Conservation (phyloP, 202 grass and related monocot species). For the Panicum virgatum region DNA sequence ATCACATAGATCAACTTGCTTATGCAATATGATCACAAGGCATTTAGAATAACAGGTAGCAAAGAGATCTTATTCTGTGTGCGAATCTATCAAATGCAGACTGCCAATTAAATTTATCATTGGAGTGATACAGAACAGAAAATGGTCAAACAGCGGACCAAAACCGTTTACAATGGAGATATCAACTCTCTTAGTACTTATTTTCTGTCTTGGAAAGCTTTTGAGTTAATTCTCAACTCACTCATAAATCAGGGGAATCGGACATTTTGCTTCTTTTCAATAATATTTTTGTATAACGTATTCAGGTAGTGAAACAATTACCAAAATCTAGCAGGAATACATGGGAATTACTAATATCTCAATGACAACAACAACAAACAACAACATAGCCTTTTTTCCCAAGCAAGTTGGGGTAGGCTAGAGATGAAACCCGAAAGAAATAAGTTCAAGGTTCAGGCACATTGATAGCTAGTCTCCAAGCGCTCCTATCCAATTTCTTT, state of each 20-base stretch:
- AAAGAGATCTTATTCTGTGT: neutral
- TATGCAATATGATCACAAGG: constrained; percentile 23
- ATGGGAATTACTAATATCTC: neutral
- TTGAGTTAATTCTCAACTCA: neutral
- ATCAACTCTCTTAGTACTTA: neutral
- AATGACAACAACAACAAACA: too few species aligned
- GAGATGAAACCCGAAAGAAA: too few species aligned
- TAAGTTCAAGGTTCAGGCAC: too few species aligned
- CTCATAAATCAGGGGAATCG: neutral
- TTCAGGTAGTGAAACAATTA: constrained; percentile 5
- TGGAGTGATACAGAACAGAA: neutral
- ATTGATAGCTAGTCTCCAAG: too few species aligned
- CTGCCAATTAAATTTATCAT: neutral
- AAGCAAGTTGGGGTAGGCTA: too few species aligned
- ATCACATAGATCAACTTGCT: neutral
- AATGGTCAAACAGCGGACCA: neutral
- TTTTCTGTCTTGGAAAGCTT: neutral
- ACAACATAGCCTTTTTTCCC: too few species aligned
- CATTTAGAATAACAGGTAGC: neutral
- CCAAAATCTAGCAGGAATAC: neutral
- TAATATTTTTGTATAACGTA: neutral
- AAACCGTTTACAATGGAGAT: neutral
- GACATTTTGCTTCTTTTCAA: neutral
- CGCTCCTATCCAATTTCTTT: too few species aligned
- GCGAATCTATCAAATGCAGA: neutral